Evolutionary conservation across 345 rosid genomes (phyloP).

Genomic region (Trapa incisa): DNA sequence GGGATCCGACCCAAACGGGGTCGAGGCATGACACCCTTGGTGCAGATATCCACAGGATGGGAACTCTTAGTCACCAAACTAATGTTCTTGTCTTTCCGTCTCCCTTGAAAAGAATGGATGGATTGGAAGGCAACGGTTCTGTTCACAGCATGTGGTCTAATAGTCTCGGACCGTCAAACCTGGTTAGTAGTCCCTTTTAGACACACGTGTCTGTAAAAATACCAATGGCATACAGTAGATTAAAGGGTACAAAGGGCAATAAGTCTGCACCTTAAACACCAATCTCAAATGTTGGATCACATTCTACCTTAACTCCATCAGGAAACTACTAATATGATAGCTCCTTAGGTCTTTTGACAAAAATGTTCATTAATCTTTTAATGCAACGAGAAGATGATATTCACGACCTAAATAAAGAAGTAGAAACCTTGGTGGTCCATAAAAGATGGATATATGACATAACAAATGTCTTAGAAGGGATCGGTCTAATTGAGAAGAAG

Average conservation of each 20-base stretch:
- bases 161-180: conserved; percentile 36
- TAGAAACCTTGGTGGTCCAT: conserved; percentile 85
- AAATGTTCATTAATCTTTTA: conserved; percentile 69
- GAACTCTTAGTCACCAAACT: conserved; percentile 37
- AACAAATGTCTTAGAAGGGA: conserved; percentile 97
- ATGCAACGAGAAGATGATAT: conserved; percentile 81
- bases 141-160: conserved; percentile 29
- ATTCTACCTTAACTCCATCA: conserved; percentile 56
- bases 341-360: conserved; percentile 87
- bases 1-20: no score
- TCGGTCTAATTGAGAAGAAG: conserved; percentile 93
- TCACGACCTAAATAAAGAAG: conserved; percentile 82
- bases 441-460: conserved; percentile 97
- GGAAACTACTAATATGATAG: conserved; percentile 91
- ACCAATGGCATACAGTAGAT: conserved; percentile 39
- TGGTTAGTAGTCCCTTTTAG: conserved; percentile 40
- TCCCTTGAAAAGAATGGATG: conserved; percentile 55
- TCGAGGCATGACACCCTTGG: not conserved
- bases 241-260: conserved; percentile 46
- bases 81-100: conserved; percentile 58
- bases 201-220: conserved; percentile 74
- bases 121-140: conserved; percentile 23
- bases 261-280: conserved; percentile 62
- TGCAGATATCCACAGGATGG: conserved; percentile 5
- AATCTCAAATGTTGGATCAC: conserved; percentile 50